These are phyloP conservation scores for Sporobolomyces pararoseus DNA, from an alignment of 768 basidiomycete species.

Conservation along the genomic window DNA sequence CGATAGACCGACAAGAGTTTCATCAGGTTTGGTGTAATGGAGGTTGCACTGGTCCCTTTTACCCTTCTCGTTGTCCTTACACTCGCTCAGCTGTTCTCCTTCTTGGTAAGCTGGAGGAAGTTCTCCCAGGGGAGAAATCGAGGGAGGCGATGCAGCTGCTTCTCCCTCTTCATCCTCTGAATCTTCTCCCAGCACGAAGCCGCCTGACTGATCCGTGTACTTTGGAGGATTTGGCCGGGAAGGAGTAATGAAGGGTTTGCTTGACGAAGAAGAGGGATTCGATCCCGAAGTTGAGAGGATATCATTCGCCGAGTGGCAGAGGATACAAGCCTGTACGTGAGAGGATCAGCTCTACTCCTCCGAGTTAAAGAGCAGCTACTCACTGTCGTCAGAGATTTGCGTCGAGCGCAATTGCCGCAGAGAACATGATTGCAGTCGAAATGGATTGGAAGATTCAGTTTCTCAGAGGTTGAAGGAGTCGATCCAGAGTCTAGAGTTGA, in stretches of 20 bases:
- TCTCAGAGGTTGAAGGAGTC: conserved; percentile 3
- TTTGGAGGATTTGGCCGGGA: neutral
- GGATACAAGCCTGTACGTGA: conserved; percentile 21
- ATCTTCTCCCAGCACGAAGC: conserved; percentile 34
- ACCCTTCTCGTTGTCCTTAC: neutral
- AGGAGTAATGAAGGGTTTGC: neutral
- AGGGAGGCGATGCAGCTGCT: neutral
- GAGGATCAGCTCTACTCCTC: neutral
- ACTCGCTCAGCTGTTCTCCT: neutral
- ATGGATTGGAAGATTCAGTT: neutral
- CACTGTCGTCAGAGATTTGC: neutral
- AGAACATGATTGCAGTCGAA: conserved; percentile 18
- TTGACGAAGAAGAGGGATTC: neutral
- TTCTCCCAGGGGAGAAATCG: neutral
- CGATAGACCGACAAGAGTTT: conserved; percentile 25
- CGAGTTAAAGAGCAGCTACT: neutral
- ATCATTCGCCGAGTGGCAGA: conserved; percentile 21
- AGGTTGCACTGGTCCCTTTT: conserved; percentile 8
- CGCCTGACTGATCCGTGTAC: neutral
- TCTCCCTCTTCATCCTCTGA: conserved; percentile 28
- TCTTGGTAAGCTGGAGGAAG: conserved; percentile 11
- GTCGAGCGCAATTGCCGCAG: conserved; percentile 8
- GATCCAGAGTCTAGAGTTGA: neutral
- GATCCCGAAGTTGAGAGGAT: too few species aligned
- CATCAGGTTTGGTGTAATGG: conserved; percentile 33